Conservation (phyloP, 768 basidiomycete genomes). For the Psilocybe cubensis region DNA sequence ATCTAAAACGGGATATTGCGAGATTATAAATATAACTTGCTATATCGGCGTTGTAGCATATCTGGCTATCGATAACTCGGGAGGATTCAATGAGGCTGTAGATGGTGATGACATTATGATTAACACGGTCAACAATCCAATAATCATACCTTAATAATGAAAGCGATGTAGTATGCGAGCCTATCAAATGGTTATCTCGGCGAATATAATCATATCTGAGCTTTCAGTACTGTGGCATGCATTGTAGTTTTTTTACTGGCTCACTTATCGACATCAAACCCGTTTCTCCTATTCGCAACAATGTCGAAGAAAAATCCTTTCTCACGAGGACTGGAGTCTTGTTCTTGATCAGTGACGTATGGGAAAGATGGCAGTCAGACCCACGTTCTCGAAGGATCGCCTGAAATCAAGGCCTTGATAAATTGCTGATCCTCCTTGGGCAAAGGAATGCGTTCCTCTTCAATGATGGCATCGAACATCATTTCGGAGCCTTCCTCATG, state of each 20-base stretch:
- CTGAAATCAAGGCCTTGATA: slow-evolving; percentile 81
- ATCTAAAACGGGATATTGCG: slow-evolving; percentile 71
- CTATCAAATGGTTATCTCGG: slow-evolving; percentile 74
- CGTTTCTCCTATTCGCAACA: slow-evolving; percentile 80
- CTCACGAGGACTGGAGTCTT: slow-evolving; percentile 42
- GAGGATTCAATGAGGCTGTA: slow-evolving; percentile 72
- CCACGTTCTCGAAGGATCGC: slow-evolving; percentile 55
- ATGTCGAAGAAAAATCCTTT: slow-evolving; percentile 84
- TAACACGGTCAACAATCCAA: neutral
- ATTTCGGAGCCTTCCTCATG: slow-evolving; percentile 83
- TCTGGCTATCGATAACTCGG: slow-evolving; percentile 74
- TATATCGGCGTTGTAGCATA: slow-evolving; percentile 85
- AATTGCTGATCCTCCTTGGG: slow-evolving; percentile 53
- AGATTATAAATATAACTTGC: slow-evolving; percentile 76
- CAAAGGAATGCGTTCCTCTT: slow-evolving; percentile 56
- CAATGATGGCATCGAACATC: slow-evolving; percentile 77
- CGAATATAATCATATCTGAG: slow-evolving; percentile 81
- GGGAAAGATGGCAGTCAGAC: slow-evolving; percentile 23
- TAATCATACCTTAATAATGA: slow-evolving; percentile 48
- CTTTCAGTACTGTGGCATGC: neutral
- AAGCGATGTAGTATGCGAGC: slow-evolving; percentile 58
- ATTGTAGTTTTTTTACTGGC: neutral
- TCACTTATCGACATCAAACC: slow-evolving; percentile 87
- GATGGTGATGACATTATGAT: neutral
- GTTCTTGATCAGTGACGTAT: neutral